Conservation (phyloP, 192 early-diverging fungal species). For the Coemansia sp. region DNA sequence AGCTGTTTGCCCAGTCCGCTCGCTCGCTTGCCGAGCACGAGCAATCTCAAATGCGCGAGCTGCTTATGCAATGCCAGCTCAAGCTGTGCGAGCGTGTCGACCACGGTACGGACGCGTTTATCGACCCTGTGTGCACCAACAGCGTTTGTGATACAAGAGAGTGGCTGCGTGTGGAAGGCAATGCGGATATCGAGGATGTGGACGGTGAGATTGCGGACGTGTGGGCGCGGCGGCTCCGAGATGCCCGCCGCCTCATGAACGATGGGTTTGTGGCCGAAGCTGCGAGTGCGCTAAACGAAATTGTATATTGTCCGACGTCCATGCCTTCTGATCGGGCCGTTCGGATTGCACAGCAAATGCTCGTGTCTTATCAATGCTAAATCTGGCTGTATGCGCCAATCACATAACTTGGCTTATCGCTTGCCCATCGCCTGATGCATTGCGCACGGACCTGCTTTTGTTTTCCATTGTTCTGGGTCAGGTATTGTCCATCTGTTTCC, state of each 20-base stretch:
- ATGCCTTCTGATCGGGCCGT: background rate
- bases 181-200: background rate
- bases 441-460: background rate
- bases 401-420: background rate
- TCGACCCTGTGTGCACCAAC: conserved; percentile 8
- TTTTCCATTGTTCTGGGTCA: background rate
- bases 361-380: background rate
- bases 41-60: conserved; percentile 5
- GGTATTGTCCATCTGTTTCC: no score
- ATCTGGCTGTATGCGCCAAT: background rate
- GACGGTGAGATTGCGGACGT: background rate
- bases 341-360: background rate
- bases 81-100: conserved; percentile 11
- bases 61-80: conserved; percentile 1
- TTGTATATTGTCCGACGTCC: background rate
- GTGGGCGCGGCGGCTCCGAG: background rate
- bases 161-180: conserved; percentile 9
- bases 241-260: conserved; percentile 9
- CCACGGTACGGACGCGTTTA: background rate
- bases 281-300: background rate
- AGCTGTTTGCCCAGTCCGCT: conserved; percentile 10
- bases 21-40: conserved; percentile 16
- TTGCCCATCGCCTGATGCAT: background rate
- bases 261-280: conserved; percentile 21
- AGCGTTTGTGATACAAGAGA: conserved; percentile 1